Evolutionary conservation across 176 grass and related monocot species (phyloP), one percentile per base, ranked within the genome.

Genomic region (Hsuehochloa calcarea): DNA sequence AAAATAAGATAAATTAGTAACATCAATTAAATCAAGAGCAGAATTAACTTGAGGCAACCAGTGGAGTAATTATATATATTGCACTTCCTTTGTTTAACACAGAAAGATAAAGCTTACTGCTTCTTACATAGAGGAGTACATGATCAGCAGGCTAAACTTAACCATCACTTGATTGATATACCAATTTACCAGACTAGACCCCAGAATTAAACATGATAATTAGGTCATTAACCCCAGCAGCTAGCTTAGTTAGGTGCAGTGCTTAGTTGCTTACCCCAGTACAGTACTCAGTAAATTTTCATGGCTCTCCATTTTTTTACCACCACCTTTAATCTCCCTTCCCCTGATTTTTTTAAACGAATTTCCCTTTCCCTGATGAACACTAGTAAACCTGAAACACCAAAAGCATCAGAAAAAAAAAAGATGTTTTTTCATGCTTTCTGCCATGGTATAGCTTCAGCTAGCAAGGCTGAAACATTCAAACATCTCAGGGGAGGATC

Each of bases 381-480:
- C 47, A 43, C 69, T 79, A 47, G n/a, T 22, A 29, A 62, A 81
- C 83, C 88, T 86, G 83, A 90, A 86, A 89, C 76, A 75, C 82
- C 87, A 89, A 65, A 75, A 66, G 65, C 82, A 70, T 71, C 39
- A 82, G 67, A 54, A 37, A 75, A 54, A 37, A 75, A 63, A 40
- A 43, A 44, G 20, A 74, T 80, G 34, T 38, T 82, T 66, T 47
- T 49, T 27, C 5, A 40, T 73, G 52, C 22, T 87, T 44, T 34
- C 25, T 72, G 81, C 39, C 82, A 61, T 63, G 54, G 65, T 25
- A 40, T 25, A 40, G 20, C 73, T 82, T 75, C 61, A 68, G 73
- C 55, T 87, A 94, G 83, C 92, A 94, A 47, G 89, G 89, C 67
- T 88, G 94, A 71, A 81, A 94, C 94, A 90, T 94, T 88, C 92